These are phyloP conservation scores for Dalbergia cultrata DNA, from an alignment of 306 rosid genomes.

Conservation along the genomic window DNA sequence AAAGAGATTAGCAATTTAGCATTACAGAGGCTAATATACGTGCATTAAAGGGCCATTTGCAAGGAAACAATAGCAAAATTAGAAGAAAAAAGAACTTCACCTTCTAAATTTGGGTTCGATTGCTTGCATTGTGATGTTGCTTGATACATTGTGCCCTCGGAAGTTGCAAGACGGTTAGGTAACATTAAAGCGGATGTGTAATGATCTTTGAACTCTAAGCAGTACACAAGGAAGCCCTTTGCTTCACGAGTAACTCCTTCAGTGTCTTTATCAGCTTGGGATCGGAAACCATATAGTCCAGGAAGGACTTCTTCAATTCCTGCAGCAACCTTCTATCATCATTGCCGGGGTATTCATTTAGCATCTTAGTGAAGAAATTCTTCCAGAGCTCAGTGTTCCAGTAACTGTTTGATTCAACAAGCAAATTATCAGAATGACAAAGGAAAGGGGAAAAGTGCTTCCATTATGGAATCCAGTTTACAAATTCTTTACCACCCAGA, in stretches of 20 bases:
- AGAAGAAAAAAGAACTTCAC: slow-evolving; percentile 15
- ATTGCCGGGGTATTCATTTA: slow-evolving; percentile 62
- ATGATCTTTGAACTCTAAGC: slow-evolving; percentile 52
- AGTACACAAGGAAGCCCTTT: slow-evolving; percentile 83
- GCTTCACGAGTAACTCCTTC: slow-evolving; percentile 81
- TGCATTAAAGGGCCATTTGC: slow-evolving; percentile 5
- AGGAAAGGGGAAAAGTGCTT: slow-evolving; percentile 18
- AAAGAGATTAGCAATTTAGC: slow-evolving; percentile 1
- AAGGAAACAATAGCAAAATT: neutral
- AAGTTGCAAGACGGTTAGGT: slow-evolving; percentile 29
- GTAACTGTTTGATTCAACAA: slow-evolving; percentile 63
- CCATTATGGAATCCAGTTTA: slow-evolving; percentile 11
- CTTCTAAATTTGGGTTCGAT: slow-evolving; percentile 24
- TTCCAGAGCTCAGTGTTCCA: slow-evolving; percentile 95
- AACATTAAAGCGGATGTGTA: slow-evolving; percentile 33
- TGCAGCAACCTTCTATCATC: slow-evolving; percentile 63
- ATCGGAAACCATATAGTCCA: slow-evolving; percentile 73
- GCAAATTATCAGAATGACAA: slow-evolving; percentile 42
- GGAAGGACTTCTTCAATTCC: slow-evolving; percentile 79
- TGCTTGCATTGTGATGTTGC: slow-evolving; percentile 10
- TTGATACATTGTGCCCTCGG: slow-evolving; percentile 10
- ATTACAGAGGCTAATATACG: slow-evolving; percentile 3
- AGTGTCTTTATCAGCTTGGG: slow-evolving; percentile 74
- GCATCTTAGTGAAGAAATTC: slow-evolving; percentile 81
- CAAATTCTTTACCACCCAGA: slow-evolving; percentile 26